phyloP scores from a whole-genome alignment of 148 eudicot species.

The Rhododendron griersonianum region DNA sequence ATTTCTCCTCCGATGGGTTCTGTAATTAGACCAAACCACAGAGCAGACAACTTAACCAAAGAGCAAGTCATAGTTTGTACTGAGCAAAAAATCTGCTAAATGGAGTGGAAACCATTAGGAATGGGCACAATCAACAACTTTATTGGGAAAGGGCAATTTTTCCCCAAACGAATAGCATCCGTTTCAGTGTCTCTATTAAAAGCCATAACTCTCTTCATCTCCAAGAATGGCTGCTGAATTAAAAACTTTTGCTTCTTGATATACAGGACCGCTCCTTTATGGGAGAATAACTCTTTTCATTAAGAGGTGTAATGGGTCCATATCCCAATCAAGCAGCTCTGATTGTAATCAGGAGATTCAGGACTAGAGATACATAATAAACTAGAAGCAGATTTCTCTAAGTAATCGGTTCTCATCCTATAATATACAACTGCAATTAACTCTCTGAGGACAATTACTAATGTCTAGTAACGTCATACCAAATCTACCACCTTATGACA shows the following conservation, averaged over 20 bases:
- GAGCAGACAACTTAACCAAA: not conserved
- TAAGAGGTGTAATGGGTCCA: not conserved
- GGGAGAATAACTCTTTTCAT: not conserved
- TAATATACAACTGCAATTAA: not conserved
- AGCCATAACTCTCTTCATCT: not conserved
- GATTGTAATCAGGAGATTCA: not conserved
- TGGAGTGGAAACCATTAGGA: not conserved
- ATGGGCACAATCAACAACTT: not conserved
- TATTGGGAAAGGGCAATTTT: not conserved
- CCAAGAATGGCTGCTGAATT: not conserved
- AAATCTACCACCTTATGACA: not conserved
- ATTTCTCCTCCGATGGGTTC: slow-evolving; percentile 94
- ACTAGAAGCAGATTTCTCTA: not conserved
- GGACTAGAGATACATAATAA: not conserved
- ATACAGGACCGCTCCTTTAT: not conserved
- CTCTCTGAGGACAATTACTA: not conserved
- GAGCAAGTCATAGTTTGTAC: not conserved
- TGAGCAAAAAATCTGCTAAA: not conserved
- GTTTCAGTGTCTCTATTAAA: not conserved
- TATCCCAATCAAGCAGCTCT: not conserved
- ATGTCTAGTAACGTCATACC: not conserved
- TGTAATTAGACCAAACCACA: slow-evolving; percentile 24
- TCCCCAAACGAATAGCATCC: not conserved
- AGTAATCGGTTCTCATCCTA: not conserved
- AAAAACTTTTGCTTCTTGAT: not conserved